Base-by-base conservation (phyloP, 2,329 filamentous ascomycete genomes). In the Xylariaceae sp. region DNA sequence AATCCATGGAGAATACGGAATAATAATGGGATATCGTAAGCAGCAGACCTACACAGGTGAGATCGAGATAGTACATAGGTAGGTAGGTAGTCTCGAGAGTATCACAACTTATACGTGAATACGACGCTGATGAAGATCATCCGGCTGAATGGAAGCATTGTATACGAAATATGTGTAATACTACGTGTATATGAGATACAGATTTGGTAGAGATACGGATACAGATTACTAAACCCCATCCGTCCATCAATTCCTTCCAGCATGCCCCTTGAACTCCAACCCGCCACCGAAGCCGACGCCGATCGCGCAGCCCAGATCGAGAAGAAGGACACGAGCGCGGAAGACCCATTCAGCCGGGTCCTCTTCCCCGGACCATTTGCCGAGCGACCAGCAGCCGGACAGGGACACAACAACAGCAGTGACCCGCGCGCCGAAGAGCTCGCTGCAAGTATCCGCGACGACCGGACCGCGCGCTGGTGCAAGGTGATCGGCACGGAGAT, bases 231-330 rank as follows among this genome's bases (percentile, higher is more conserved):
- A 50, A 11, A 13, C 17, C 15, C 8, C 47, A 23, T 17, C 2
- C 8, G 2, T 49, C 11, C 6, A n/a, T 35, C 11, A 51, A 35
- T 35, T 9, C 23, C 9, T 15, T n/a, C 49, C 34, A 57, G 65
- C 10, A 78, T 78, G 77, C 70, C 73, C 49, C 74, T 79, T 30
- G 62, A 72, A 65, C 64, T 77, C 11, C 65, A 71, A 7, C 66
- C 67, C 18, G 74, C 74, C 15, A 71, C 63, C 4, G 71, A 70
- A 48, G 69, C 69, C 44, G 77, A 78, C 64, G 72, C 73, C 17
- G 56, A 58, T 34, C 74, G 73, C 34, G 66, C 71, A 39, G 70
- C 70, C 15, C 67, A 72, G 52, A 75, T 78, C 49, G 76, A 78
- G 64, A 61, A 78, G 64, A 61, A 52, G 13, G 65, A 61, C 2